Percentiles rank a stretch among this genome's conserved stretches.
Conservation (phyloP, 169 alveolate genomes). For the Eimeria maxima region DNA sequence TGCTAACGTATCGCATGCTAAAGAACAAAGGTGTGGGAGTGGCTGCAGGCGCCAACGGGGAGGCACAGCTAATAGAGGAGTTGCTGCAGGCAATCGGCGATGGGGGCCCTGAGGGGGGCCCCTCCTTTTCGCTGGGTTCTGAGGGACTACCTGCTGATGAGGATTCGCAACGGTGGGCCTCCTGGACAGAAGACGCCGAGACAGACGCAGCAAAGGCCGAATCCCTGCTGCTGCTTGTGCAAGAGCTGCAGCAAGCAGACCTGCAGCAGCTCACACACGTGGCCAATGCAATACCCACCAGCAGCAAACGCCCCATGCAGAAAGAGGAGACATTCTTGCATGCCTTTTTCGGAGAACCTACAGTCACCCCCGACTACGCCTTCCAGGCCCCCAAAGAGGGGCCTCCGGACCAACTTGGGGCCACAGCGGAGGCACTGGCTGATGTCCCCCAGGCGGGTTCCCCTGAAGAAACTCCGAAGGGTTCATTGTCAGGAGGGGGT, state of each 20-base stretch:
- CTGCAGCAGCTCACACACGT: slow-evolving; percentile 27
- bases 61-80: neutral
- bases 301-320: slow-evolving; percentile 26
- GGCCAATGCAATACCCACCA: neutral
- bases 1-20: slow-evolving; percentile 52
- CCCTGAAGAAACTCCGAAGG: neutral
- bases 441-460: neutral
- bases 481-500: neutral
- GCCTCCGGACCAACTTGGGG: neutral
- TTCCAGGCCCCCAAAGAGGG: neutral
- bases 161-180: neutral
- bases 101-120: slow-evolving; percentile 7
- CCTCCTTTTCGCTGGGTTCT: neutral
- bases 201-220: slow-evolving; percentile 42
- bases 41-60: neutral
- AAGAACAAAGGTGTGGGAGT: neutral
- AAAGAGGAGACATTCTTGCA: slow-evolving; percentile 6
- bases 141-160: slow-evolving; percentile 11
- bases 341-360: slow-evolving; percentile 15
- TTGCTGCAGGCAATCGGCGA: slow-evolving; percentile 16
- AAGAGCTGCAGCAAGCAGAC: slow-evolving; percentile 25
- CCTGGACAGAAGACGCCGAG: slow-evolving; percentile 1
- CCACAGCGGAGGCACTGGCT: neutral
- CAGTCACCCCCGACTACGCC: neutral
- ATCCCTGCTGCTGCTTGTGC: neutral